A percentile compares a stretch with the other conserved stretches of the same genome.
These are phyloP conservation scores for Hyphodiscus sp. DNA, from an alignment of 2,329 filamentous ascomycete species.

Conservation along the genomic window DNA sequence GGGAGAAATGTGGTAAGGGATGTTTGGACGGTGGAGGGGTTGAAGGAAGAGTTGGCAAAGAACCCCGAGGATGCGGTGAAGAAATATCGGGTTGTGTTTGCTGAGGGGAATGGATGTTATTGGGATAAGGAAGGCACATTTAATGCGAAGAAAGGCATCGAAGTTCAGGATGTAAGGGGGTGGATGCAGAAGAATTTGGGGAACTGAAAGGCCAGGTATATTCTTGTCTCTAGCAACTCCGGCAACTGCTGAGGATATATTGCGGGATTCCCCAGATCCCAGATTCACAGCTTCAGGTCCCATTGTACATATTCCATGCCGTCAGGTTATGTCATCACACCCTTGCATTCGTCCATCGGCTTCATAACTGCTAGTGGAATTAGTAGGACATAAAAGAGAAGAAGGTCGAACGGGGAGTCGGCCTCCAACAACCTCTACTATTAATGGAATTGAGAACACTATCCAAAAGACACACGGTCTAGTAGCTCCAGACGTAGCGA, in stretches of 20 bases:
- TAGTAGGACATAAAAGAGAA: background rate
- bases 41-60: slow-evolving; percentile 39
- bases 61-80: slow-evolving; percentile 43
- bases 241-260: background rate
- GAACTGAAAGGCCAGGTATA: background rate
- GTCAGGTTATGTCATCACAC: slow-evolving; percentile 13
- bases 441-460: too few relatives aligned
- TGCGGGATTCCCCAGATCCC: background rate
- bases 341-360: slow-evolving; percentile 10
- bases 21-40: slow-evolving; percentile 40
- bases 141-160: slow-evolving; percentile 44
- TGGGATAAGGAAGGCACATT: slow-evolving; percentile 50
- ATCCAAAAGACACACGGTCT: too few relatives aligned
- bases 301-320: slow-evolving; percentile 15
- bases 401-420: too few relatives aligned
- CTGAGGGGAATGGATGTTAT: slow-evolving; percentile 48
- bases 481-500: too few relatives aligned
- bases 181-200: slow-evolving; percentile 22
- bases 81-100: slow-evolving; percentile 59
- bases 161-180: slow-evolving; percentile 36
- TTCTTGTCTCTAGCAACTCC: background rate
- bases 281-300: slow-evolving; percentile 2
- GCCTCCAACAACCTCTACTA: too few relatives aligned
- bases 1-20: slow-evolving; percentile 39
- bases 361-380: slow-evolving; percentile 9